These are phyloP conservation scores for Trichophyton schoenleinii DNA, from an alignment of 2,329 filamentous ascomycete species.

Conservation along the genomic window DNA sequence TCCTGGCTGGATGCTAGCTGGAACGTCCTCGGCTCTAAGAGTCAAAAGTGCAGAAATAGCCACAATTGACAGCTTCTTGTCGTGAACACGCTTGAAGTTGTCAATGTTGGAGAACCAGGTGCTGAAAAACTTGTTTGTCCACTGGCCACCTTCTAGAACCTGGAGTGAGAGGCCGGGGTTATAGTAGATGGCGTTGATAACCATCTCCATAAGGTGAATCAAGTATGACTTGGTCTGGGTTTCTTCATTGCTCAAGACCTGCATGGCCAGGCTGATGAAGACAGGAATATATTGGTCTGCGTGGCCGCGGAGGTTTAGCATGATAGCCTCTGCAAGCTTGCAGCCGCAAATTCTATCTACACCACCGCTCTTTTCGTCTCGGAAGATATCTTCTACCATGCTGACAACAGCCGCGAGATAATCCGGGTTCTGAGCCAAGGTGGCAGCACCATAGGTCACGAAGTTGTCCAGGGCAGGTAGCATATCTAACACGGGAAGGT, in stretches of 20 bases:
- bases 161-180: constrained; percentile 76
- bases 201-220: constrained; percentile 96
- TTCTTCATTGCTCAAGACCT: constrained; percentile 57
- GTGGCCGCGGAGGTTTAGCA: constrained; percentile 82
- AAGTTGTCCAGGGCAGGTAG: constrained; percentile 96
- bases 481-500: constrained; percentile 52
- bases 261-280: constrained; percentile 84
- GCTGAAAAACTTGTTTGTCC: constrained; percentile 99
- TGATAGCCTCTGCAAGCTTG: constrained; percentile 92
- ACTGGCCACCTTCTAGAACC: constrained; percentile 77
- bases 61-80: constrained; percentile 96
- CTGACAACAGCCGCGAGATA: constrained; percentile 81
- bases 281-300: constrained; percentile 80
- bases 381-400: constrained; percentile 93
- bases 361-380: constrained; percentile 79
- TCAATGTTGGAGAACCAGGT: constrained; percentile 96
- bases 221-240: constrained; percentile 84
- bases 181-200: constrained; percentile 97
- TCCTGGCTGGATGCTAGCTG: constrained; percentile 81
- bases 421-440: constrained; percentile 66
- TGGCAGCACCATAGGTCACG: constrained; percentile 76
- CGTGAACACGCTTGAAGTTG: constrained; percentile 82
- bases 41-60: constrained; percentile 79
- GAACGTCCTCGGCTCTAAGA: constrained; percentile 67
- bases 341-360: constrained; percentile 94